Base-by-base conservation (phyloP, 257 asterid species). In the Penstemon newberryi region DNA sequence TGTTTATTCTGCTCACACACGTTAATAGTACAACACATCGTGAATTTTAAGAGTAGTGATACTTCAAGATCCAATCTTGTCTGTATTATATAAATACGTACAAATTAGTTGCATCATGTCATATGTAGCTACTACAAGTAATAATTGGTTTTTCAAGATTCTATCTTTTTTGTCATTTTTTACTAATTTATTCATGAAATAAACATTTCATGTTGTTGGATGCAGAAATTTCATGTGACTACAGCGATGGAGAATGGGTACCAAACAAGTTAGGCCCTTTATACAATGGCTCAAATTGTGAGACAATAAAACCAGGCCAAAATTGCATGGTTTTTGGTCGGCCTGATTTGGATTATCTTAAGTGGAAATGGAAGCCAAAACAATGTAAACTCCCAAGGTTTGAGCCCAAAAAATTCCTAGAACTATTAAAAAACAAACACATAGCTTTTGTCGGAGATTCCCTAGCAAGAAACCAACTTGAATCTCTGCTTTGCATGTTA, bases 401-500 rank as follows among this genome's bases (percentile, higher is more conserved):
- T 74, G 81, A 78, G n/a, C 89, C 98, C 3, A 7, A 43, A 15
- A n/a, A 47, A 0, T 92, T 92, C 82, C 96, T 92, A n/a, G 9
- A 56, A 15, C 73, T 81, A 56, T 44, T 84, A 47, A 54, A 60
- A 18, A 81, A 80, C 75, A 87, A 80, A 46, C 87, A 82, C 76
- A 69, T 92, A 9, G 96, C 88, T 5, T 92, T 92, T 75, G 90
- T 92, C 8, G 98, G 98, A 6, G 96, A 92, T 53, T 92, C 98
- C 0, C 51, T 92, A 3, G 98, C 96, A 1, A 73, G 98, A 51
- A 92, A 92, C 68, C 98, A 92, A 73, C 44, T 87, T 47, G 94
- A 92, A 9, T 89, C 98, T 2, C 51, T 92, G 52, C 78, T 92
- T 8, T 92, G 96, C 79, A 71, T 87, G 82, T 42, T 84, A 1